Evolutionary conservation across 73 alveolate genomes (phyloP).

Genomic region (Durusdinium trenchii): DNA sequence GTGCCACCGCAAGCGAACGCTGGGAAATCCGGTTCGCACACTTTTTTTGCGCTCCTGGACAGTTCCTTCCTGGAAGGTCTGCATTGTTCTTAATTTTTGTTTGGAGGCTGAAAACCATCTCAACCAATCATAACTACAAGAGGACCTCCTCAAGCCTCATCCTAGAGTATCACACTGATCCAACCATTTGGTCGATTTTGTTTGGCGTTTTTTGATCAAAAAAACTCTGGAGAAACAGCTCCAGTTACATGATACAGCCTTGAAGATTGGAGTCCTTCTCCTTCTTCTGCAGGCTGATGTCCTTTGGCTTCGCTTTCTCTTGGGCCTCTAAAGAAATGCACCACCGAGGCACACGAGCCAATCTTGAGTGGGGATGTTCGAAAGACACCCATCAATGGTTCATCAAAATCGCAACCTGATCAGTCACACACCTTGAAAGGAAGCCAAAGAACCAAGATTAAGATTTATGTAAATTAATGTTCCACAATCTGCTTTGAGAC

Average conservation of each 20-base stretch:
- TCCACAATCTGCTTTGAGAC: too few species aligned
- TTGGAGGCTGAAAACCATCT: too few species aligned
- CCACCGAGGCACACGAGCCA: not conserved
- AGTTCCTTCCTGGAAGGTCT: too few species aligned
- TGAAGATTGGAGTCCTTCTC: conserved; percentile 14
- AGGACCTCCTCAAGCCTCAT: too few species aligned
- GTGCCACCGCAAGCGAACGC: too few species aligned
- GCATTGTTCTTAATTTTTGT: too few species aligned
- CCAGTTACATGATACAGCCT: not conserved
- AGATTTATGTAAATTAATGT: too few species aligned
- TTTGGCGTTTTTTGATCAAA: not conserved
- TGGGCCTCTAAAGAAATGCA: not conserved
- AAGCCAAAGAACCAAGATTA: too few species aligned
- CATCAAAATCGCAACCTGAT: not conserved
- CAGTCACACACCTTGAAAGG: not conserved
- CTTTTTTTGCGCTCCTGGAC: too few species aligned
- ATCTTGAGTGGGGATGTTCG: not conserved
- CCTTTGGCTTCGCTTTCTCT: not conserved
- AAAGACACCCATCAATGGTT: not conserved
- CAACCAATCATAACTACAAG: too few species aligned
- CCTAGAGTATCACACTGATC: not conserved
- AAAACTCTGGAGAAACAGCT: not conserved
- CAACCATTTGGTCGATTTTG: not conserved
- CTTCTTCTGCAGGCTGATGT: not conserved
- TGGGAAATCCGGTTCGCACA: too few species aligned